phyloP scores from a whole-genome alignment of 352 stramenopile genomes.

The Globisporangium mamillatum region DNA sequence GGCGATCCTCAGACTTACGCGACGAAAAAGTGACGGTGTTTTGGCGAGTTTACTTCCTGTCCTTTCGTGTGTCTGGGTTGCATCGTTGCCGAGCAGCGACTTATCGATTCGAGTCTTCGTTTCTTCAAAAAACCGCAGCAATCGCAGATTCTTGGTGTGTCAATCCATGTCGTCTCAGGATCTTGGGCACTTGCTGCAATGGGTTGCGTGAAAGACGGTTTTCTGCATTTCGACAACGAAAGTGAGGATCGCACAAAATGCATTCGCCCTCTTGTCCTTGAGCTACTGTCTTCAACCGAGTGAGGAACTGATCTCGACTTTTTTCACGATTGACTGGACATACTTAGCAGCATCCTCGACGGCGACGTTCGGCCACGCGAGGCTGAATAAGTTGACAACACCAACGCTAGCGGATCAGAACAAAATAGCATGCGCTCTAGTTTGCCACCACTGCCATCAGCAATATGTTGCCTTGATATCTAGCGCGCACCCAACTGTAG shows the following conservation, averaged over 20 bases:
- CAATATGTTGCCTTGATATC: background rate
- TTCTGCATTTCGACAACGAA: background rate
- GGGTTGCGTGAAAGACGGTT: background rate
- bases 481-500: background rate
- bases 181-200: background rate
- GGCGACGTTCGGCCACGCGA: background rate
- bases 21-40: background rate
- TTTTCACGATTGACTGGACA: background rate
- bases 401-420: background rate
- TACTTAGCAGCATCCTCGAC: background rate
- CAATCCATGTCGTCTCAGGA: conserved; percentile 1
- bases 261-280: background rate
- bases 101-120: background rate
- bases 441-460: background rate
- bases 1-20: background rate
- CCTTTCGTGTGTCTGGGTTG: background rate
- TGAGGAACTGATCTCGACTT: background rate
- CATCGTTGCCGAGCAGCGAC: background rate
- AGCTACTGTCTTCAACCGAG: background rate
- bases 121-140: conserved; percentile 1
- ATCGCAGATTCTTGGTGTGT: background rate
- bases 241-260: background rate
- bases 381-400: background rate
- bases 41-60: background rate
- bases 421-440: background rate